Base-by-base conservation (phyloP, 2,329 filamentous ascomycete species). In the Sclerotinia nivalis region DNA sequence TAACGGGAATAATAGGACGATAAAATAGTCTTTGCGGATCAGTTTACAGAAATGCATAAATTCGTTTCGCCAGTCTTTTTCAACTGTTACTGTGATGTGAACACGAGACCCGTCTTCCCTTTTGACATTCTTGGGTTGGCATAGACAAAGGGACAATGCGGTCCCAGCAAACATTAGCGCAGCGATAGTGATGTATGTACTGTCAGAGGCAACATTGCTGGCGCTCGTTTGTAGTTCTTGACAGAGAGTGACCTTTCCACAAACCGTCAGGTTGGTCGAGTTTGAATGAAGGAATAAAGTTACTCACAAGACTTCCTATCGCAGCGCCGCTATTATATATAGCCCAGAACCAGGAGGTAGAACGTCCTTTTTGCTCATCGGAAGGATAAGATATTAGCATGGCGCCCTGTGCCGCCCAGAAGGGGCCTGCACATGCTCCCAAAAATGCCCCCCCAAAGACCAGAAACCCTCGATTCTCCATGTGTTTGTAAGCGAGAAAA, bases 331-430 rank as follows among this genome's bases (percentile, higher is more conserved):
- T 52, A 25, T 72, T 72, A 25, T 56, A 72, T 37, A 72, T 69
- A n/a, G 56, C 66, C 69, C 69, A 71, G 50, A 71, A 47, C 49
- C 54, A 66, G 20, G 64, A 77, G 78, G 97, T 96, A 79, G 92
- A 97, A 70, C 89, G 89, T 50, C 93, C 93, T 84, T 96, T 96
- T 73, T 88, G 87, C 47, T 87, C 80, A 81, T 96, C 93, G 15
- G 86, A 84, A 1, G 93, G 93, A 80, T 97, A 97, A 62, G 91
- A 88, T 88, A 96, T 94, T 89, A 93, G 93, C 77, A 93, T 91
- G 72, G 90, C 88, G 70, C 91, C 91, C 81, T 94, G 91, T 1
- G 90, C 91, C n/a, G 89, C 89, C 91, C 91, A 95, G 56, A 94
- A 84, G 54, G 93, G 84, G 75, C 89, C 91, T 55, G 91, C 91